phyloP scores from a whole-genome alignment of 2,329 filamentous ascomycete genomes.

The Dactylellina drechsleri region DNA sequence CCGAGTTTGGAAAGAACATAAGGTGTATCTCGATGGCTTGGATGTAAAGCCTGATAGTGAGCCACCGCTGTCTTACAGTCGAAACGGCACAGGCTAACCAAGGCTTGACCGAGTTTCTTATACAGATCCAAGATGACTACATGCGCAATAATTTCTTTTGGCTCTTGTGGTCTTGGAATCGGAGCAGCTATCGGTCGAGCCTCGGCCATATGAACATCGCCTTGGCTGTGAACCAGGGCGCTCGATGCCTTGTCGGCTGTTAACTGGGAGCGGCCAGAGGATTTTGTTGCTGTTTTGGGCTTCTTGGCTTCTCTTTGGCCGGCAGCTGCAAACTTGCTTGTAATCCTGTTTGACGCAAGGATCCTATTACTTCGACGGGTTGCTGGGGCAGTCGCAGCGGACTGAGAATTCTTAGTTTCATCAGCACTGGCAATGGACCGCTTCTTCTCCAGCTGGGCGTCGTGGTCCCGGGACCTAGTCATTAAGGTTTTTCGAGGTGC shows the following conservation, averaged over 20 bases:
- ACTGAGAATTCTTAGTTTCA: slow-evolving; percentile 56
- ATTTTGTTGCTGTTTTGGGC: slow-evolving; percentile 59
- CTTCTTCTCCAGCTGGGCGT: slow-evolving; percentile 51
- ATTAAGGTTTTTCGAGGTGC: slow-evolving; percentile 54
- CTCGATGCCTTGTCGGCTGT: slow-evolving; percentile 54
- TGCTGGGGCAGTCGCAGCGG: slow-evolving; percentile 57
- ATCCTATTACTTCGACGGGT: slow-evolving; percentile 58
- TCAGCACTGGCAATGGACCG: slow-evolving; percentile 54
- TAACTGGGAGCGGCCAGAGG: slow-evolving; percentile 57
- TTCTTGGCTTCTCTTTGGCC: slow-evolving; percentile 60
- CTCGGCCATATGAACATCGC: slow-evolving; percentile 51
- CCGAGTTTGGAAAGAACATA: slow-evolving; percentile 94
- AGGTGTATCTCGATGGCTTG: slow-evolving; percentile 83
- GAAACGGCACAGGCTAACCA: slow-evolving; percentile 80
- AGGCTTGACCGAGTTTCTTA: slow-evolving; percentile 81
- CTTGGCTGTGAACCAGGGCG: slow-evolving; percentile 50
- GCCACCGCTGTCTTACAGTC: slow-evolving; percentile 80
- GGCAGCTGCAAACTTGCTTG: slow-evolving; percentile 57
- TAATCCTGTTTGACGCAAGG: slow-evolving; percentile 58
- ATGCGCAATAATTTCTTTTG: slow-evolving; percentile 78
- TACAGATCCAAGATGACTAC: slow-evolving; percentile 81
- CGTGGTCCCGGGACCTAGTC: slow-evolving; percentile 50
- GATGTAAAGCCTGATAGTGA: slow-evolving; percentile 75
- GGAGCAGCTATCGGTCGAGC: slow-evolving; percentile 59
- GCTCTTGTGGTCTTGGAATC: slow-evolving; percentile 67